Percentiles rank a stretch among this genome's conserved stretches.
Evolutionary conservation across 2,329 filamentous ascomycete genomes (phyloP).

Genomic region (Aspergillus phoenicis): DNA sequence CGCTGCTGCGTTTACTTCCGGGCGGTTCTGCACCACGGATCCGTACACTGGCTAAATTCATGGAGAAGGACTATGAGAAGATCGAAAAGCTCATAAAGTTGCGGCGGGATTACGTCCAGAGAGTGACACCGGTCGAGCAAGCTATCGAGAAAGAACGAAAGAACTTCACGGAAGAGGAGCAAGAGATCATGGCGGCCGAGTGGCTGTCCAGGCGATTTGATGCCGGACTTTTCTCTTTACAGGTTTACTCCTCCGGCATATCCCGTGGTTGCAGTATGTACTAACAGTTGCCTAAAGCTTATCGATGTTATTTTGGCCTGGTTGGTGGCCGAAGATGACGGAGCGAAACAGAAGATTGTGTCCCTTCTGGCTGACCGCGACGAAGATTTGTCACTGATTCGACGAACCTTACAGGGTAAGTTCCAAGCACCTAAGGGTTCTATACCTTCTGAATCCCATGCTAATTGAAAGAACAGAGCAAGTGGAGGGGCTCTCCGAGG

Average conservation of each 20-base stretch:
- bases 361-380: conserved; percentile 68
- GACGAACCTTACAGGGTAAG: conserved; percentile 66
- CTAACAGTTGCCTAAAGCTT: conserved; percentile 44
- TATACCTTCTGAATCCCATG: not conserved
- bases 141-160: conserved; percentile 63
- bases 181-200: conserved; percentile 65
- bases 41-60: conserved; percentile 86
- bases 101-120: conserved; percentile 68
- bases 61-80: conserved; percentile 92
- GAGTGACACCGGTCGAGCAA: conserved; percentile 64
- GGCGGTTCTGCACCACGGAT: conserved; percentile 78
- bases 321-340: conserved; percentile 85
- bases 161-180: conserved; percentile 59
- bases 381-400: conserved; percentile 65
- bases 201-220: conserved; percentile 77
- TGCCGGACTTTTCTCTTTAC: conserved; percentile 79
- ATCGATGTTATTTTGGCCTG: conserved; percentile 86
- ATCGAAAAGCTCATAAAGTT: conserved; percentile 70
- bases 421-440: not conserved
- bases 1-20: conserved; percentile 76
- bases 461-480: conserved; percentile 52
- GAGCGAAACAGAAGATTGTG: conserved; percentile 67
- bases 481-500: conserved; percentile 60
- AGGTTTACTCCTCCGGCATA: conserved; percentile 47
- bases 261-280: not conserved